Conservation (phyloP, 1,284 basidiomycete species). For the Schizophyllum commune region DNA sequence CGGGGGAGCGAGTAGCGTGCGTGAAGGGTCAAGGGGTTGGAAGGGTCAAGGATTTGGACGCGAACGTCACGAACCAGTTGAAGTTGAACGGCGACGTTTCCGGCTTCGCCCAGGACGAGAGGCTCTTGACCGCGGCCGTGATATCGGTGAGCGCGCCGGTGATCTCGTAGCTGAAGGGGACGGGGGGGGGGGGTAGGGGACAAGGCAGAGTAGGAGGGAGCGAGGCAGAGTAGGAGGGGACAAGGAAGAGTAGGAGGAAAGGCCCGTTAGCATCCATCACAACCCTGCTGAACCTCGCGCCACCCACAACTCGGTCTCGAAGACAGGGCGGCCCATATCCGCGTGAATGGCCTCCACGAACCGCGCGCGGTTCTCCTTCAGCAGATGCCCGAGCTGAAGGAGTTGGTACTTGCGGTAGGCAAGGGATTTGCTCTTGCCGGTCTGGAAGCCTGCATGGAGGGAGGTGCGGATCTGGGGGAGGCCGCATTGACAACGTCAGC, state of each 20-base stretch:
- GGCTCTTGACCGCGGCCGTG: neutral
- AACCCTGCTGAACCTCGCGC: too few relatives aligned
- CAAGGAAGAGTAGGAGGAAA: neutral
- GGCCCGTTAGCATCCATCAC: too few relatives aligned
- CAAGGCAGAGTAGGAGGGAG: too few relatives aligned
- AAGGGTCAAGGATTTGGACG: too few relatives aligned
- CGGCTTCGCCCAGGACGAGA: conserved; percentile 29
- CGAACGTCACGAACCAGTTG: too few relatives aligned
- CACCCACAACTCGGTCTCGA: conserved; percentile 52
- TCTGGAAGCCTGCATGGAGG: conserved; percentile 42
- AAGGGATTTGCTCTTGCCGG: conserved; percentile 52
- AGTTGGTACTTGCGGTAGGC: conserved; percentile 62
- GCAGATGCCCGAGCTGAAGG: conserved; percentile 53
- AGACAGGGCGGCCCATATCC: conserved; percentile 50
- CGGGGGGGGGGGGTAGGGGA: too few relatives aligned
- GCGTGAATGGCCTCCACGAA: conserved; percentile 44
- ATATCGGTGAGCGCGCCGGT: conserved; percentile 29
- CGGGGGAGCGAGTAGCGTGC: too few relatives aligned
- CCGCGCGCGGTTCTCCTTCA: conserved; percentile 55
- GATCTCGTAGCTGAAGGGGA: conserved; percentile 48
- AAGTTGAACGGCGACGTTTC: conserved; percentile 48
- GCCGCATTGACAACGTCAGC: too few relatives aligned
- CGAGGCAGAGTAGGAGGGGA: neutral
- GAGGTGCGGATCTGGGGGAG: conserved; percentile 42
- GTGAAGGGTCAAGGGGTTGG: too few relatives aligned